Percentiles rank a stretch among this genome's conserved stretches.
phyloP scores from a whole-genome alignment of 352 stramenopile genomes.

The Globisporangium paddicum region DNA sequence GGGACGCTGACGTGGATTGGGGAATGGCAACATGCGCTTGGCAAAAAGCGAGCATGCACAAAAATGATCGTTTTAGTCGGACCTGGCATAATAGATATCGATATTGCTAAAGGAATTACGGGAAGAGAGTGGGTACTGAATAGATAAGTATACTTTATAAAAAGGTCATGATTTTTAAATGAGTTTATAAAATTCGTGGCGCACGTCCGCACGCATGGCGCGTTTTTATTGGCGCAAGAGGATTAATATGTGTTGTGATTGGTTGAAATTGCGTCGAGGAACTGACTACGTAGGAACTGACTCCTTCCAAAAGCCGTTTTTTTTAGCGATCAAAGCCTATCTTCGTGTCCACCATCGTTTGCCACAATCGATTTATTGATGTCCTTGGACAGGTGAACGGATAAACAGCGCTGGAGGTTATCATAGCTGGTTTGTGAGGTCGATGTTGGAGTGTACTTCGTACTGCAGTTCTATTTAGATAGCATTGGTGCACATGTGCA shows the following conservation, averaged over 20 bases:
- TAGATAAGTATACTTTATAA: no score
- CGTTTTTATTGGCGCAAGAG: slow-evolving; percentile 11
- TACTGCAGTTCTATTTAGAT: no score
- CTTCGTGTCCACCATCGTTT: background rate
- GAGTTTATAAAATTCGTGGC: background rate
- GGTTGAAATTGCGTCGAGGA: background rate
- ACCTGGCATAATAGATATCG: background rate
- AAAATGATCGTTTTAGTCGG: background rate
- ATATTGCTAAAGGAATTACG: no score
- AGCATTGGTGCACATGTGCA: no score
- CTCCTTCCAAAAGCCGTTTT: background rate
- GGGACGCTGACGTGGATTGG: slow-evolving; percentile 7
- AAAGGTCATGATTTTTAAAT: background rate
- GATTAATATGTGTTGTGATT: background rate
- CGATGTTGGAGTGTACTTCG: no score
- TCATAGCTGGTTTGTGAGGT: no score
- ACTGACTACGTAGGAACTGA: no score
- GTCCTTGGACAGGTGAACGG: no score
- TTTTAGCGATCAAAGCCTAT: background rate
- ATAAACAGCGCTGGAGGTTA: no score
- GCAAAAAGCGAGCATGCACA: background rate
- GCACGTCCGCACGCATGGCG: slow-evolving; percentile 5
- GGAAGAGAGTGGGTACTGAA: no score
- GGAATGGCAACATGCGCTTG: background rate
- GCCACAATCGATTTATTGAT: no score